phyloP scores from a whole-genome alignment of 169 alveolate genomes.

The Plasmodium inui region DNA sequence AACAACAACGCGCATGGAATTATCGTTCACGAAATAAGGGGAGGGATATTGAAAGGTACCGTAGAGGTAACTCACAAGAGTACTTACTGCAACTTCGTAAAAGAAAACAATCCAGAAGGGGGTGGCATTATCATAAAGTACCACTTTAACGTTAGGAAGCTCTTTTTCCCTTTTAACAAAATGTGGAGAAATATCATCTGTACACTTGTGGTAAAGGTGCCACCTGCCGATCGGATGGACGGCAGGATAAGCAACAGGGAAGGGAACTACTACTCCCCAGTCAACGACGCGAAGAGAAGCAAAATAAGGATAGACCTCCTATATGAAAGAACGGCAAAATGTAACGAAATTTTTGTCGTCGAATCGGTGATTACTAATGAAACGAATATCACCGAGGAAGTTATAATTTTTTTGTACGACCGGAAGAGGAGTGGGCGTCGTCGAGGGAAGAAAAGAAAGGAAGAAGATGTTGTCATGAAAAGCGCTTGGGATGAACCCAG shows the following conservation, averaged over 20 bases:
- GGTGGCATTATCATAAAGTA: slow-evolving; percentile 10
- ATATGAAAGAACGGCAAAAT: slow-evolving; percentile 58
- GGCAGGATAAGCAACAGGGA: neutral
- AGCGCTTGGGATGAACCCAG: neutral
- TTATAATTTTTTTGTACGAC: slow-evolving; percentile 67
- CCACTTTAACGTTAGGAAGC: slow-evolving; percentile 11
- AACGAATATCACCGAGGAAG: slow-evolving; percentile 68
- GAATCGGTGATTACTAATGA: slow-evolving; percentile 63
- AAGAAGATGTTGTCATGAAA: neutral
- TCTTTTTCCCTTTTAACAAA: slow-evolving; percentile 61
- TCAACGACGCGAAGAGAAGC: slow-evolving; percentile 38
- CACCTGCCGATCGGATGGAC: slow-evolving; percentile 1
- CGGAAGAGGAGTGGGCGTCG: neutral
- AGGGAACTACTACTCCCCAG: neutral
- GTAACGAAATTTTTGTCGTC: slow-evolving; percentile 38
- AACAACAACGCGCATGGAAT: slow-evolving; percentile 40
- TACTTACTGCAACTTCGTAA: slow-evolving; percentile 46
- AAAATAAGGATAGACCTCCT: slow-evolving; percentile 50
- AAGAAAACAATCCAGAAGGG: neutral
- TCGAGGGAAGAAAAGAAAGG: neutral
- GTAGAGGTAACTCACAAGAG: slow-evolving; percentile 15
- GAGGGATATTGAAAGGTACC: neutral
- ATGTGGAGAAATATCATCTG: slow-evolving; percentile 10
- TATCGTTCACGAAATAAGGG: neutral
- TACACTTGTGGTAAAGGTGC: slow-evolving; percentile 8